Base-by-base conservation (phyloP, 306 rosid genomes). In the Castanea sativa region DNA sequence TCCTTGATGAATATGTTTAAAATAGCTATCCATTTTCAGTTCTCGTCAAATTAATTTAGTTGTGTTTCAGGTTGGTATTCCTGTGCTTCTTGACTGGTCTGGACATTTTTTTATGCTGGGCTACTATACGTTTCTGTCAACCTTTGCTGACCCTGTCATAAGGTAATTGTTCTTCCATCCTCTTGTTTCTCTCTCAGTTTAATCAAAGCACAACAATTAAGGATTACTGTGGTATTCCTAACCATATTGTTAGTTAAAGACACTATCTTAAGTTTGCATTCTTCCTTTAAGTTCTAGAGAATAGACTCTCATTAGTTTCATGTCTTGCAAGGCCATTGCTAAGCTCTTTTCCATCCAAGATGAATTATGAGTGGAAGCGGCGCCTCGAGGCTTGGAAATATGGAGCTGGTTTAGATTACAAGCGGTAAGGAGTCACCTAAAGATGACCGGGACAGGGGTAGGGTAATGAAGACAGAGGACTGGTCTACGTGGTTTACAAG, bases 401-500 rank as follows among this genome's bases (percentile, higher is more conserved):
- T 78, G 99, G 99, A 76, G 90, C 99, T 80, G 98, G 99, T 76
- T 89, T 95, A 80, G 99, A 92, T 84, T 91, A 89, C 85, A 87
- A 92, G 89, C 88, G 83, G 61, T 92, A 87, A 86, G 38, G 53
- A 51, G 67, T 64, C 8, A 32, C 75, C 71, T 43, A 32, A 63
- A 29, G 59, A 56, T 76, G 53, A 74, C 57, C 29, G 16, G 76
- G 56, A 56, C 5, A 55, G 78, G 12, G 13, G 61, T 14, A 70
- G 70, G 21, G 63, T 58, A 69, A 4, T 15, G 67, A 76, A 30
- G 35, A 29, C 21, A 15, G 21, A 3, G 8, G n/a, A 29, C 43
- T 0, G 1, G 71, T 18, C 23, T 16, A 16, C 49, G 18, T 32
- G 51, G 71, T 27, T 32, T 32, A 18, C 2, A 7, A 67, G 72